Base-by-base conservation (phyloP, 495 filamentous ascomycete species). In the Evernia prunastri region DNA sequence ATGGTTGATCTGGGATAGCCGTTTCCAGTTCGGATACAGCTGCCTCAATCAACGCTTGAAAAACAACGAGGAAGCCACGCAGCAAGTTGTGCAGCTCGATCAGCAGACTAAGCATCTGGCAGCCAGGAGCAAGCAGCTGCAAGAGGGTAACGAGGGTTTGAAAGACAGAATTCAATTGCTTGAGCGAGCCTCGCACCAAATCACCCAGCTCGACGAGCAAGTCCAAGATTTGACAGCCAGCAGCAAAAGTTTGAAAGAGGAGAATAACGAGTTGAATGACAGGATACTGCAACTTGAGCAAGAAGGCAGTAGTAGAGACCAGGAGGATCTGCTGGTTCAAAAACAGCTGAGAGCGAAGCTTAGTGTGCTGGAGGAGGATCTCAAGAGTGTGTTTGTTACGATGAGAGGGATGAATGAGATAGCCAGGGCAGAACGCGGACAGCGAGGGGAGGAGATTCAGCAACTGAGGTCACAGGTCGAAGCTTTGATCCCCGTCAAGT, bases 1-100 rank as follows among this genome's bases (percentile, higher is more conserved):
- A 59, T 67, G 58, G 67, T 49, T 64, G 18, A 59, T 70, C 42
- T 70, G 68, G 68, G 59, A 67, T 5, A 54, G 59, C 13, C 62
- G 59, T 23, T 62, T 70, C 29, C 62, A 56, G 20, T 42, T 54
- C 20, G 60, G 39, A 15, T 54, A 53, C 27, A 63, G 29, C 25
- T 39, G 42, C 25, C 49, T 63, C 36, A 56, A 35, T n/a, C n/a
- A 59, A 29, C 56, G 56, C 39, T 18, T 58, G 35, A 58, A 58
- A 37, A 42, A 8, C 12, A 20, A 20, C 5, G 49, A 53, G 15
- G 49, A 31, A 31, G 27, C 27, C 25, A 53, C 18, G 37, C 49
- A 35, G 36, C 54, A 40, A 12, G 39, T 51, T 18, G 27, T 31
- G 20, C 43, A n/a, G 27, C 58, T 66, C 11, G 56, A 59, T 18